Conservation (phyloP, 176 grass and related monocot genomes). For the Oryza coarctata region DNA sequence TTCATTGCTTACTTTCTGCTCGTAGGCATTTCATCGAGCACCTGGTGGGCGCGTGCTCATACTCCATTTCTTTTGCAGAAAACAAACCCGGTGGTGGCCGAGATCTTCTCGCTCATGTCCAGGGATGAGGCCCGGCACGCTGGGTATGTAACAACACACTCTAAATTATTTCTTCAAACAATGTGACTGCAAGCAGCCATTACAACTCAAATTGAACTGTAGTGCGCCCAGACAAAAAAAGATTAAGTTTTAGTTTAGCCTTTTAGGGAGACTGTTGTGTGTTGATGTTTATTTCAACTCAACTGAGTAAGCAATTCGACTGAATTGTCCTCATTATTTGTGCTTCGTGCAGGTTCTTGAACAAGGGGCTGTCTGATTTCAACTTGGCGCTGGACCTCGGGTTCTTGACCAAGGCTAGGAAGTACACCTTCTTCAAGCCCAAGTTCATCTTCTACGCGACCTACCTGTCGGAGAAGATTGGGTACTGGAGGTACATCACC, state of each 20-base stretch:
- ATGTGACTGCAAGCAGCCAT: background rate
- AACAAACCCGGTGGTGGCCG: constrained; percentile 95
- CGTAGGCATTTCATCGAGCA: constrained; percentile 34
- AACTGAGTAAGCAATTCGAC: constrained; percentile 16
- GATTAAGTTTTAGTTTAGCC: background rate
- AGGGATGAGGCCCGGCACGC: constrained; percentile 97
- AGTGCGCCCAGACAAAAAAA: background rate
- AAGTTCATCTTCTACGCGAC: constrained; percentile 99
- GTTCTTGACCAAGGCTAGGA: constrained; percentile 97
- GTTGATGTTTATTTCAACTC: background rate
- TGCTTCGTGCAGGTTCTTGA: constrained; percentile 73
- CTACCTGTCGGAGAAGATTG: constrained; percentile 94
- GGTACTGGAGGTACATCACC: constrained; percentile 99
- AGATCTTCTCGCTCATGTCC: constrained; percentile 99
- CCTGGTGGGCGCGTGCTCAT: constrained; percentile 17
- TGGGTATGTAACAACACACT: constrained; percentile 50
- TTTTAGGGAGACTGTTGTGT: background rate
- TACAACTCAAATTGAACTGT: background rate
- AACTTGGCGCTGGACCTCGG: constrained; percentile 92
- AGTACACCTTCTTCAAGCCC: constrained; percentile 99
- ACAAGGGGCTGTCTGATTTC: constrained; percentile 97
- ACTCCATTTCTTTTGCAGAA: constrained; percentile 53
- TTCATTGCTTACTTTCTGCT: background rate
- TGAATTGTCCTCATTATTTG: background rate
- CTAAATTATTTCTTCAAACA: background rate